These are phyloP conservation scores for Fusarium subtropicale DNA, from an alignment of 2,329 filamentous ascomycete genomes.

Conservation along the genomic window DNA sequence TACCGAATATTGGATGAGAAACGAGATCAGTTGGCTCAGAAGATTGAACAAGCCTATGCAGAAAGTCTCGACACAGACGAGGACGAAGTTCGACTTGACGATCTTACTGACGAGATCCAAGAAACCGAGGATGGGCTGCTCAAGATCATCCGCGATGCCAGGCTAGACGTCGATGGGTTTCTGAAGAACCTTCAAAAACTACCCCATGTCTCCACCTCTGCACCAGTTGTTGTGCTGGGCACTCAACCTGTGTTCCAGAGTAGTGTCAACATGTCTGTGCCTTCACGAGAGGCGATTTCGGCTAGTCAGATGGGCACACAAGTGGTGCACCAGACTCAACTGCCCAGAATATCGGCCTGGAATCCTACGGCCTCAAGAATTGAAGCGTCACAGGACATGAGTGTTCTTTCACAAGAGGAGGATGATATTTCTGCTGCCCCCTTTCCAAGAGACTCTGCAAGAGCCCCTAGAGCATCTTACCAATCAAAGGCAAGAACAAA, in stretches of 20 bases:
- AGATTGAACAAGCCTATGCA: slow-evolving; percentile 63
- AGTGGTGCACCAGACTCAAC: slow-evolving; percentile 65
- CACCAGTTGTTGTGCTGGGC: slow-evolving; percentile 54
- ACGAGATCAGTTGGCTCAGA: slow-evolving; percentile 59
- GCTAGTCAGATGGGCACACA: slow-evolving; percentile 56
- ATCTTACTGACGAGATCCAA: slow-evolving; percentile 59
- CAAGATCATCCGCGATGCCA: slow-evolving; percentile 56
- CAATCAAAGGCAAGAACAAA: slow-evolving; percentile 18
- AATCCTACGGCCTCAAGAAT: slow-evolving; percentile 39
- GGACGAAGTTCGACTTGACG: slow-evolving; percentile 63
- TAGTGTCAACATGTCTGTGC: slow-evolving; percentile 50
- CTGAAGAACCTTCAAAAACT: slow-evolving; percentile 47
- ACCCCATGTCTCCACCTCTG: slow-evolving; percentile 15
- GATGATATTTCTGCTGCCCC: slow-evolving; percentile 34
- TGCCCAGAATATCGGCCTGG: slow-evolving; percentile 49
- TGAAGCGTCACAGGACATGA: slow-evolving; percentile 36
- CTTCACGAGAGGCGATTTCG: slow-evolving; percentile 50
- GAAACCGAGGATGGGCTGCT: slow-evolving; percentile 58
- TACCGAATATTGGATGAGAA: slow-evolving; percentile 58
- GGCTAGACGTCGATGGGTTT: slow-evolving; percentile 57
- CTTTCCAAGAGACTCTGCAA: slow-evolving; percentile 46
- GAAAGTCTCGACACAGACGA: slow-evolving; percentile 64
- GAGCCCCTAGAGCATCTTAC: slow-evolving; percentile 5
- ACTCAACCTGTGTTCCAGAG: slow-evolving; percentile 56
- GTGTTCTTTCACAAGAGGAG: slow-evolving; percentile 44